Evolutionary conservation across 139 green algal species (phyloP).

Genomic region (Edaphochlamys debaryana): DNA sequence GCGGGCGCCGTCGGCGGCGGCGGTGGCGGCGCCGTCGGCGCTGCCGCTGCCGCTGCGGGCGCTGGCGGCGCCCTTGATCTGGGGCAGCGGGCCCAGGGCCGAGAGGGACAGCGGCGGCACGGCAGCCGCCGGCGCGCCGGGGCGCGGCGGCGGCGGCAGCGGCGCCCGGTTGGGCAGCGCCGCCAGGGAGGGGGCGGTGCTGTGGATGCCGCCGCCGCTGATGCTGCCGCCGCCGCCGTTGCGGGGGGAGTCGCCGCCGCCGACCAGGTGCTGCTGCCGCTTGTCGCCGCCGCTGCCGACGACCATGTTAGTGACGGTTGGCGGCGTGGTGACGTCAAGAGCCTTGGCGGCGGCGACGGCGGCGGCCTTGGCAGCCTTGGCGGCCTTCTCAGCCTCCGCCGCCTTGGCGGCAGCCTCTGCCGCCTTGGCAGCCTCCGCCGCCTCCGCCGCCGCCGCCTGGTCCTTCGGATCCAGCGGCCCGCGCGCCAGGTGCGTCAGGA

Average conservation of each 20-base stretch:
- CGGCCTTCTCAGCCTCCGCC: neutral
- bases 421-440: too few relatives aligned
- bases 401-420: neutral
- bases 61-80: neutral
- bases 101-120: neutral
- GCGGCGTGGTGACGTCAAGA: neutral
- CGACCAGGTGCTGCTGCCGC: too few relatives aligned
- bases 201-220: neutral
- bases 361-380: neutral
- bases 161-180: too few relatives aligned
- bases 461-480: slow-evolving; percentile 18
- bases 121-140: neutral
- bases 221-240: too few relatives aligned
- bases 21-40: neutral
- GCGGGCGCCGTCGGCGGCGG: neutral
- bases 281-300: too few relatives aligned
- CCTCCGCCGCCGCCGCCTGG: too few relatives aligned
- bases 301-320: too few relatives aligned
- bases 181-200: too few relatives aligned
- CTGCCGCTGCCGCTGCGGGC: neutral
- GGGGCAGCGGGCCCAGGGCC: too few relatives aligned
- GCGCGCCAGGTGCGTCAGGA: slow-evolving; percentile 16
- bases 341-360: neutral
- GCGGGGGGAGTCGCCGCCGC: too few relatives aligned
- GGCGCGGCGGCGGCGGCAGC: neutral